A percentile compares a stretch with the other conserved stretches of the same genome.
These are phyloP conservation scores for Apostasia ramifera DNA, from an alignment of 106 monocot genomes.

Conservation along the genomic window DNA sequence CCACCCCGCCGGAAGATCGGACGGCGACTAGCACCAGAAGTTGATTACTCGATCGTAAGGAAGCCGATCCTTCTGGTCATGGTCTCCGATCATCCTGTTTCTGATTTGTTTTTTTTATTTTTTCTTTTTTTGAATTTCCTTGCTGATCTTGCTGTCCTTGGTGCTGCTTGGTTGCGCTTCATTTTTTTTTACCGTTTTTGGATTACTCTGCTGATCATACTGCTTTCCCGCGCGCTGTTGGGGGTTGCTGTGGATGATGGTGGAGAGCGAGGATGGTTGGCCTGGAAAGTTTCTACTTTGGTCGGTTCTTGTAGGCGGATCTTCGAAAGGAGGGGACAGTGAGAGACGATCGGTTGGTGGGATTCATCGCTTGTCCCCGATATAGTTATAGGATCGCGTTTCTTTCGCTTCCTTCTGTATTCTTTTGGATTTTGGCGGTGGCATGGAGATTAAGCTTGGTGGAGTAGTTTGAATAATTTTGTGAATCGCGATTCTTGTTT, in stretches of 20 bases:
- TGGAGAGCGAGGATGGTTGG: neutral
- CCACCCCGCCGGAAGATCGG: neutral
- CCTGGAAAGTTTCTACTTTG: constrained; percentile 2
- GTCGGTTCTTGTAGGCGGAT: neutral
- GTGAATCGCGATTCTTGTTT: neutral
- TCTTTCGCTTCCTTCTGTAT: neutral
- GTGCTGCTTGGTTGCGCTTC: neutral
- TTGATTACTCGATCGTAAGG: constrained; percentile 20
- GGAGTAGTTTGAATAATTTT: neutral
- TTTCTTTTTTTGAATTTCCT: neutral
- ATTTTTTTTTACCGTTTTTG: neutral
- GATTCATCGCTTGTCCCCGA: constrained; percentile 1
- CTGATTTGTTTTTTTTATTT: neutral
- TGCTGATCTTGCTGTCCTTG: constrained; percentile 6
- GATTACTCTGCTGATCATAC: neutral
- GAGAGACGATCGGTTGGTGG: constrained; percentile 4
- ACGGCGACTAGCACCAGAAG: neutral
- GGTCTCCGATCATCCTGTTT: constrained; percentile 12
- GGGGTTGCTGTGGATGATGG: neutral
- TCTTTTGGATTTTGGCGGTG: neutral
- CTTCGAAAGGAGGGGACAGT: neutral
- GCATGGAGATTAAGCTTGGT: neutral
- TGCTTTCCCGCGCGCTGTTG: neutral
- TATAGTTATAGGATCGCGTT: constrained; percentile 7
- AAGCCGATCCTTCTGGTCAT: constrained; percentile 10